These are phyloP conservation scores for Melocanna baccifera DNA, from an alignment of 176 grass and related monocot species.

Conservation along the genomic window DNA sequence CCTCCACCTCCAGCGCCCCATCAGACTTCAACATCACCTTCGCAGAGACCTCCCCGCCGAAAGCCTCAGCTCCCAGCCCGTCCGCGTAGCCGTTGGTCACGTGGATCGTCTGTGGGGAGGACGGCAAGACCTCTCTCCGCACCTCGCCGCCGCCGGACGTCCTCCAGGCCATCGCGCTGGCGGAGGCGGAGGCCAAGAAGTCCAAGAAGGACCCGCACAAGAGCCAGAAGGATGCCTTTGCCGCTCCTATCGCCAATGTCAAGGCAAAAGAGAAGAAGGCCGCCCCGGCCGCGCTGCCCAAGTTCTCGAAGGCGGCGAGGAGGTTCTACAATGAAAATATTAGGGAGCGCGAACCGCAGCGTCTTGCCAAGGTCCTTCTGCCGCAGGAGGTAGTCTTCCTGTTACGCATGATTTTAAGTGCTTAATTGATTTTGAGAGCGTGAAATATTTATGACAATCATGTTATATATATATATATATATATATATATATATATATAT, in stretches of 20 bases:
- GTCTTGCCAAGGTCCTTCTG: slow-evolving; percentile 77
- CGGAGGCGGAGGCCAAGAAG: slow-evolving; percentile 51
- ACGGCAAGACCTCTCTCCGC: slow-evolving; percentile 53
- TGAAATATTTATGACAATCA: too few species aligned
- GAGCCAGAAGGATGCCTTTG: not conserved
- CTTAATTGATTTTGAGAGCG: not conserved
- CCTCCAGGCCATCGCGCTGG: slow-evolving; percentile 52
- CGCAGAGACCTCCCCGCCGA: slow-evolving; percentile 38
- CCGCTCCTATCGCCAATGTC: not conserved
- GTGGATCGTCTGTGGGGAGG: slow-evolving; percentile 59
- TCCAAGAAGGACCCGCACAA: slow-evolving; percentile 40
- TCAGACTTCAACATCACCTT: slow-evolving; percentile 73
- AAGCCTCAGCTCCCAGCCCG: slow-evolving; percentile 1
- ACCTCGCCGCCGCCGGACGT: slow-evolving; percentile 52
- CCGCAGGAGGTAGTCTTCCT: slow-evolving; percentile 65
- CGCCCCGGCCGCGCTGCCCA: slow-evolving; percentile 43
- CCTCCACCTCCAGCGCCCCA: slow-evolving; percentile 14
- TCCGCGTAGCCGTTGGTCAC: slow-evolving; percentile 51
- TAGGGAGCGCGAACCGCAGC: slow-evolving; percentile 45
- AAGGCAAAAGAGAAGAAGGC: slow-evolving; percentile 31
- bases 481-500: too few species aligned
- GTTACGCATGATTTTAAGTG: not conserved
- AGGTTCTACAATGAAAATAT: slow-evolving; percentile 91
- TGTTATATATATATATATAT: too few species aligned
- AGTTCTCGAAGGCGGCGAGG: slow-evolving; percentile 91